phyloP scores from a whole-genome alignment of 176 grass and related monocot species.

The Phoenix roebelenii region DNA sequence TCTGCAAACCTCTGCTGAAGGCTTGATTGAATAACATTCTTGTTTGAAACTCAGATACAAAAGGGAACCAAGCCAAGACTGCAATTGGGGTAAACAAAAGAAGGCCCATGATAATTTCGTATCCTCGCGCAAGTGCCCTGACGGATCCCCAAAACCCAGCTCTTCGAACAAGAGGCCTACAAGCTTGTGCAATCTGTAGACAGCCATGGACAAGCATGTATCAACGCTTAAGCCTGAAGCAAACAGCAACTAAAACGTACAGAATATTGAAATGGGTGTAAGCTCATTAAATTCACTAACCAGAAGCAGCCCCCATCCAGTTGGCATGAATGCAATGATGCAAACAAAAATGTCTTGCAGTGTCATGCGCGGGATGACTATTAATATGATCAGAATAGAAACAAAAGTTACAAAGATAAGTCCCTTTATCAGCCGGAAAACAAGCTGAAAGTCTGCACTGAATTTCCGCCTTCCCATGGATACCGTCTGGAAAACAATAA shows the following conservation, averaged over 20 bases:
- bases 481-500: conserved; percentile 49
- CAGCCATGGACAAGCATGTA: neutral
- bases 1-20: conserved; percentile 88
- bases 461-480: conserved; percentile 58
- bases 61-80: conserved; percentile 84
- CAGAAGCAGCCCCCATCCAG: conserved; percentile 82
- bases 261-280: neutral
- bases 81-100: conserved; percentile 79
- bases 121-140: conserved; percentile 63
- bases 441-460: conserved; percentile 84
- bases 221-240: no score
- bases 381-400: conserved; percentile 66
- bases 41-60: conserved; percentile 89
- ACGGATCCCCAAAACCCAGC: conserved; percentile 59
- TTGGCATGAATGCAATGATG: conserved; percentile 89
- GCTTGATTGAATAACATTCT: conserved; percentile 98
- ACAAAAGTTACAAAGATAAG: conserved; percentile 77
- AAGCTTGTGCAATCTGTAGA: conserved; percentile 59
- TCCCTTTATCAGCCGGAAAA: conserved; percentile 87
- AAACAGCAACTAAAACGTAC: no score
- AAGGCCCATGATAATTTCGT: conserved; percentile 86
- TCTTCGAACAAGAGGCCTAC: conserved; percentile 25
- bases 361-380: conserved; percentile 73
- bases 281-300: conserved; percentile 20
- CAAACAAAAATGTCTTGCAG: conserved; percentile 77